phyloP scores from a whole-genome alignment of 352 stramenopile species.

The Albugo laibachii region DNA sequence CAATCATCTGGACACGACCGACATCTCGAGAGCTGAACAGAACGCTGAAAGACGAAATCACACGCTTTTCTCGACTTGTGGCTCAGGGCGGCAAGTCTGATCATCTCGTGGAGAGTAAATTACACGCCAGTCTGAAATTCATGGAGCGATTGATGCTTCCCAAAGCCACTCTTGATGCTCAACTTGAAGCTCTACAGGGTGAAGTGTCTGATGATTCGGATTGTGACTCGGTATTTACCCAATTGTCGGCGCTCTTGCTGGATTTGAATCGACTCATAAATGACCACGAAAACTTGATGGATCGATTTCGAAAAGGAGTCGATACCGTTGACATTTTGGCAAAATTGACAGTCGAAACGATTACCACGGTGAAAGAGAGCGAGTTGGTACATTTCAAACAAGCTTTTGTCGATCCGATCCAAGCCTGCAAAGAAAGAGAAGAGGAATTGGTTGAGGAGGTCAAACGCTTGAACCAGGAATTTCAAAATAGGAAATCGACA shows the following conservation, averaged over 20 bases:
- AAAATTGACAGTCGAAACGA: slow-evolving; percentile 15
- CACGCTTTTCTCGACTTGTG: slow-evolving; percentile 53
- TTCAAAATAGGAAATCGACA: slow-evolving; percentile 35
- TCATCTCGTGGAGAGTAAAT: slow-evolving; percentile 29
- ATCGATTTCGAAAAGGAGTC: slow-evolving; percentile 24
- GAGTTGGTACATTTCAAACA: slow-evolving; percentile 42
- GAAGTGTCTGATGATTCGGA: slow-evolving; percentile 16
- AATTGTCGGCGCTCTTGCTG: slow-evolving; percentile 28
- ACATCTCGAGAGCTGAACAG: slow-evolving; percentile 30
- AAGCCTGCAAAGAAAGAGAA: slow-evolving; percentile 29
- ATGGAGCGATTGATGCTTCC: slow-evolving; percentile 20
- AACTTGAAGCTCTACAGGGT: slow-evolving; percentile 22
- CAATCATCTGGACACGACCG: slow-evolving; percentile 26
- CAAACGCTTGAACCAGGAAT: slow-evolving; percentile 21
- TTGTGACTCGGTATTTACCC: slow-evolving; percentile 27
- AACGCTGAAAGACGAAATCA: slow-evolving; percentile 36
- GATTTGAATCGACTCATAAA: slow-evolving; percentile 25
- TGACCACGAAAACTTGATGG: slow-evolving; percentile 35
- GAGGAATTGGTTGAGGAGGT: slow-evolving; percentile 18
- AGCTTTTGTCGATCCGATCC: slow-evolving; percentile 34
- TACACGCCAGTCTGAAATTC: slow-evolving; percentile 14
- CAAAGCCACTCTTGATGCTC: slow-evolving; percentile 31
- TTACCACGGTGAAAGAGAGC: slow-evolving; percentile 9
- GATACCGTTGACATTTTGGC: slow-evolving; percentile 41
- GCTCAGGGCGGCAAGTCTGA: slow-evolving; percentile 52